phyloP scores from a whole-genome alignment of 805 yeast genomes.

The Starmerella powellii region DNA sequence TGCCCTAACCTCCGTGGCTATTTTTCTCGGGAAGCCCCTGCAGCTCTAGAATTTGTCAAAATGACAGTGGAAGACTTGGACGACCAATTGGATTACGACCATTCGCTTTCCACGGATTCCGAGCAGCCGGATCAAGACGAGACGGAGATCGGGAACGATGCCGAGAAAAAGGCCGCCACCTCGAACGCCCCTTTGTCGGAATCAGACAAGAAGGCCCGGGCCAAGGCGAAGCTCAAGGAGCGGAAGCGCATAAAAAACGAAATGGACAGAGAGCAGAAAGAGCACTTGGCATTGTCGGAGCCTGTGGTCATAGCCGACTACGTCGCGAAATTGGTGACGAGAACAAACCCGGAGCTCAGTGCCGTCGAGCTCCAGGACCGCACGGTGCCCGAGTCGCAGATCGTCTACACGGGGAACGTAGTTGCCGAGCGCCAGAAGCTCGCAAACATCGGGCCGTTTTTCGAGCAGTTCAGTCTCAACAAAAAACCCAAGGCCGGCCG shows the following conservation, averaged over 20 bases:
- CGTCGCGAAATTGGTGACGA: constrained; percentile 37
- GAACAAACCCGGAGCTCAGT: constrained; percentile 40
- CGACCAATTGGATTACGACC: constrained; percentile 58
- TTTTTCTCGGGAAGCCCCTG: not conserved
- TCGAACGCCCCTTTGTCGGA: not conserved
- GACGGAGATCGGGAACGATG: not conserved
- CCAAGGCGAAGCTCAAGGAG: constrained; percentile 18
- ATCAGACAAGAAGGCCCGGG: constrained; percentile 22
- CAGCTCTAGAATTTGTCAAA: no score
- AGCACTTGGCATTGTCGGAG: constrained; percentile 40
- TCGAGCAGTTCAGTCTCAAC: constrained; percentile 33
- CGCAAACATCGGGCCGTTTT: constrained; percentile 44
- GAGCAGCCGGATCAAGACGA: constrained; percentile 10
- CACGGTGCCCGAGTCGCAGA: constrained; percentile 44
- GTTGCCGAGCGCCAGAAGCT: constrained; percentile 37
- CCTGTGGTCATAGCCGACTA: constrained; percentile 56
- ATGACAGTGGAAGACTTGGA: constrained; percentile 56
- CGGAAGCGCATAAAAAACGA: constrained; percentile 15
- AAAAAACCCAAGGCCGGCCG: constrained; percentile 18
- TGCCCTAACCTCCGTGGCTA: not conserved
- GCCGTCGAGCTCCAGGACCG: constrained; percentile 63
- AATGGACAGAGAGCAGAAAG: constrained; percentile 38
- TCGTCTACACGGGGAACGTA: constrained; percentile 53
- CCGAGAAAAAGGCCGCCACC: not conserved
- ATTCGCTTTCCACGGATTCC: constrained; percentile 27